phyloP scores from a whole-genome alignment of 2,329 filamentous ascomycete genomes.

The Nemania sp. region DNA sequence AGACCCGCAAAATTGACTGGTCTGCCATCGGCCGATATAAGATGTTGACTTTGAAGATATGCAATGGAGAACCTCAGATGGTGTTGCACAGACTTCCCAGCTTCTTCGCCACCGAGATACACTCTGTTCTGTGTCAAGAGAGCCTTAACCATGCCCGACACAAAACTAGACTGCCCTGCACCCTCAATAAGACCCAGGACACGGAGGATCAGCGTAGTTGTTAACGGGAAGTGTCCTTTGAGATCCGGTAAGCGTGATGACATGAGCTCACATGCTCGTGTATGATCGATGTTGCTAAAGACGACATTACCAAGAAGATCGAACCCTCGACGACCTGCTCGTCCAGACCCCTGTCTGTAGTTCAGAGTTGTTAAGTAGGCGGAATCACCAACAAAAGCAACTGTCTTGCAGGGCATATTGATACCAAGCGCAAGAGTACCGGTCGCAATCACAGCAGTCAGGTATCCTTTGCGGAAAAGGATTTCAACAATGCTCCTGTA shows the following conservation, averaged over 20 bases:
- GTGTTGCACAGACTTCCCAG: constrained; percentile 71
- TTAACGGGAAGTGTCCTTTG: constrained; percentile 77
- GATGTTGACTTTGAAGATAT: constrained; percentile 69
- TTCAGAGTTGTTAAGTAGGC: constrained; percentile 74
- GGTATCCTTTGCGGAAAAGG: constrained; percentile 71
- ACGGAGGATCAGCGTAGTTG: constrained; percentile 71
- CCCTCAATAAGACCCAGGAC: constrained; percentile 68
- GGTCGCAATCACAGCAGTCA: constrained; percentile 73
- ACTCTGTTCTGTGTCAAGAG: constrained; percentile 71
- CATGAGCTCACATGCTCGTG: constrained; percentile 69
- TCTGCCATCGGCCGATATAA: constrained; percentile 62
- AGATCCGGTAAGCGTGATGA: constrained; percentile 74
- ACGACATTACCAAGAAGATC: constrained; percentile 81
- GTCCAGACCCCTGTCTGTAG: constrained; percentile 75
- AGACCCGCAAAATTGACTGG: constrained; percentile 74
- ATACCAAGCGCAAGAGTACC: constrained; percentile 77
- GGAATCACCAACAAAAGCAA: constrained; percentile 75
- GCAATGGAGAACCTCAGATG: constrained; percentile 81
- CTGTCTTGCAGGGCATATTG: constrained; percentile 83
- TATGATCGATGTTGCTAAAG: constrained; percentile 66
- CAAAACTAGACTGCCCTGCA: constrained; percentile 65
- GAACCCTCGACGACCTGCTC: constrained; percentile 79
- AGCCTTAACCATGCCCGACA: constrained; percentile 64
- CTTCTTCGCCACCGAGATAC: constrained; percentile 69
- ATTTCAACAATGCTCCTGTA: constrained; percentile 77